Evolutionary conservation across 768 basidiomycete genomes (phyloP), one percentile per base, ranked within the genome.

Genomic region (Hypholoma fasciculare): DNA sequence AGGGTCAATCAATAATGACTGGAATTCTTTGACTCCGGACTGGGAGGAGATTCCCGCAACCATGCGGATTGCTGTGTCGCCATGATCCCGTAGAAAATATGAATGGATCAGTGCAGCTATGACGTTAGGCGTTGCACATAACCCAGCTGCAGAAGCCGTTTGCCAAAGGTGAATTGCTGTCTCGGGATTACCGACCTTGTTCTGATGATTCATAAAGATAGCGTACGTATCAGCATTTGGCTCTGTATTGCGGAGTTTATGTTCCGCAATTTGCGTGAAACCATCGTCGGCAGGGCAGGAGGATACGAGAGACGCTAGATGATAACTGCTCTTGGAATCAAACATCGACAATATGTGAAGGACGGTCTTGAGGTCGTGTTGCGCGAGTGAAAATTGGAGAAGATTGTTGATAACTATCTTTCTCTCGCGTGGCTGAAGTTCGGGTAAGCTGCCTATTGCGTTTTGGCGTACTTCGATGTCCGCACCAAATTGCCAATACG

Each of bases 321-420:
- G 59, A 52, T 67, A 55, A n/a, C 71, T 52, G 14, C 67, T 61
- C 39, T 57, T 36, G 49, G 59, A 60, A 47, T 76, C 65, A 76
- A 88, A 86, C 49, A 79, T 65, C 12, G 78, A 75, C 23, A 90
- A 69, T 23, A 87, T 69, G 52, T 73, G 75, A 19, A 78, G 61
- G 4, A 82, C 80, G 20, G 75, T 76, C 39, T 68, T 43, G 52
- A 83, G 57, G 71, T 92, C 84, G 63, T 75, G 70, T 30, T 73
- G 67, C 65, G 87, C 86, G 40, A 93, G 67, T 46, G 81, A 77
- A 40, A 86, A 77, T 60, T 82, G 82, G 44, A 91, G 76, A n/a
- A 92, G 73, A 58, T 79, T 79, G 77, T 93, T 93, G 68, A 92
- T 67, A n/a, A 85, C 77, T 27, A 71, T 69, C n/a, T 84, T 82